Evolutionary conservation across 768 basidiomycete species (phyloP).

Genomic region (Gloeostereum incarnatum): DNA sequence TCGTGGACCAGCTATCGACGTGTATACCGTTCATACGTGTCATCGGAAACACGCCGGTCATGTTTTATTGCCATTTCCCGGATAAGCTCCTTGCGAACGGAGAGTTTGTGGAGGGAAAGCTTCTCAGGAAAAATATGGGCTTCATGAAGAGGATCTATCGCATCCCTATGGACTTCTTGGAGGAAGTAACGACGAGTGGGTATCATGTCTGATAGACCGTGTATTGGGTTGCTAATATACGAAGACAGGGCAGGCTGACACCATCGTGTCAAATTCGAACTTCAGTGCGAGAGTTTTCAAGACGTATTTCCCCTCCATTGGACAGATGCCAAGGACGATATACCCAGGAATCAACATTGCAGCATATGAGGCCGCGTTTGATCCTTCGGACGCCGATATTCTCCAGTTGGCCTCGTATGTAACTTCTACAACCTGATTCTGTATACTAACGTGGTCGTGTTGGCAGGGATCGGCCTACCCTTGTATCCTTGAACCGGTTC

Average conservation of each 20-base stretch:
- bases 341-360: constrained; percentile 89
- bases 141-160: constrained; percentile 74
- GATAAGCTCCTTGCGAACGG: constrained; percentile 85
- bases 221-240: background rate
- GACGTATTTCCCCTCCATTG: constrained; percentile 64
- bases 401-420: constrained; percentile 50
- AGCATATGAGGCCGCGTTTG: constrained; percentile 47
- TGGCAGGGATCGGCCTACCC: constrained; percentile 52
- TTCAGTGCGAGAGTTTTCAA: constrained; percentile 84
- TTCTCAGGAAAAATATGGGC: constrained; percentile 28
- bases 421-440: constrained; percentile 3
- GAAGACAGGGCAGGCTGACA: constrained; percentile 71
- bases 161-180: constrained; percentile 81
- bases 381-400: constrained; percentile 40
- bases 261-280: constrained; percentile 84
- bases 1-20: constrained; percentile 93
- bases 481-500: constrained; percentile 89
- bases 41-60: constrained; percentile 64
- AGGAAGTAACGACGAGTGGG: constrained; percentile 81
- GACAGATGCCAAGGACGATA: constrained; percentile 60
- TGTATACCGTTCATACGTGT: constrained; percentile 76
- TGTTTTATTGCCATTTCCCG: constrained; percentile 98
- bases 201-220: background rate
- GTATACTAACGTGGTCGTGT: background rate
- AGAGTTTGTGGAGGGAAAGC: constrained; percentile 45